Conservation (phyloP, 768 basidiomycete species). For the Auricularia heimuer region DNA sequence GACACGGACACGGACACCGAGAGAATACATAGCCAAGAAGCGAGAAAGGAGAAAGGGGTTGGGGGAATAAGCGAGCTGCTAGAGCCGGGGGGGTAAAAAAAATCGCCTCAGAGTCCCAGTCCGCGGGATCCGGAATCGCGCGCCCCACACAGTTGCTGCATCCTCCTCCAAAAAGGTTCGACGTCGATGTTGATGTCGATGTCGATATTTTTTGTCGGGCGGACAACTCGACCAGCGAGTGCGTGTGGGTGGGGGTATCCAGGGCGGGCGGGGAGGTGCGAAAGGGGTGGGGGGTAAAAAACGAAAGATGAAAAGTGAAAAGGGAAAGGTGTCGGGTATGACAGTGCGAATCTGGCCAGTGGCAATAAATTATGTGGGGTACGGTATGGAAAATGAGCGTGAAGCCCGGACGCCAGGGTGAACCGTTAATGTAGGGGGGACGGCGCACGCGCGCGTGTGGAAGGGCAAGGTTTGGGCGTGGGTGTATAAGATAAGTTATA, state of each 20-base stretch:
- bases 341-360: background rate
- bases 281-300: background rate
- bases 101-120: no score
- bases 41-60: no score
- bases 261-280: background rate
- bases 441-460: background rate
- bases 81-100: no score
- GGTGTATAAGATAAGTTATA: background rate
- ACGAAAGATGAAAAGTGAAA: background rate
- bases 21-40: no score
- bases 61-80: no score
- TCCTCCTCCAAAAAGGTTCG: no score
- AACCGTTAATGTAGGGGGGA: background rate
- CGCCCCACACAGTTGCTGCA: no score
- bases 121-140: no score
- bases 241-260: background rate
- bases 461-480: background rate
- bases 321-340: background rate
- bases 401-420: background rate
- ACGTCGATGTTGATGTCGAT: no score
- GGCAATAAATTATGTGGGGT: background rate
- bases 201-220: no score
- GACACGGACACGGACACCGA: no score
- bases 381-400: background rate
- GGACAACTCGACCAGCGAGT: background rate